Evolutionary conservation across 2,329 filamentous ascomycete species (phyloP), one percentile per base, ranked within the genome.

Genomic region (Blumeria hordei): DNA sequence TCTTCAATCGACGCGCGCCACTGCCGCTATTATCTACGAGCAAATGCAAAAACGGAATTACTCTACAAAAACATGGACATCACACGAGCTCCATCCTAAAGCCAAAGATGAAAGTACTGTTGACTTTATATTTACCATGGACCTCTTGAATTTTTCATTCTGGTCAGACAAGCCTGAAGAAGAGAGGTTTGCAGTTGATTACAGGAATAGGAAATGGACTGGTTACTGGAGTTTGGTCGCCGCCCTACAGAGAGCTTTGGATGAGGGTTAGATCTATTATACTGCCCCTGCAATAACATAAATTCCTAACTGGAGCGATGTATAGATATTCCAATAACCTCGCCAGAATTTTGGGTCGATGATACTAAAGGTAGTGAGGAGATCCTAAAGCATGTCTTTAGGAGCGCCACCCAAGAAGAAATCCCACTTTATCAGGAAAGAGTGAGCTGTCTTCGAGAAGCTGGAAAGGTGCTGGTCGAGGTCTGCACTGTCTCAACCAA

Each of bases 81-180:
- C 83, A 63, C 88, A 96, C 67, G 85, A 92, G 65, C 72, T 98
- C 41, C 92, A 98, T 63, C 92, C 92, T 1, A 84, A 88, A 66
- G 63, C 76, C 44, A 87, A 87, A 64, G 81, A 93, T 64, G 84
- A 86, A 63, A 74, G 69, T 53, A 88, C 87, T 0, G 78, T 94
- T 21, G 82, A 85, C 59, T 96, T 98, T 66, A 90, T 98, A 62
- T 96, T 98, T 66, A 87, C 85, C 18, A 94, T 98, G 87, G 92
- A 98, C 66, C 68, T 98, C 33, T 71, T 98, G 53, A 98, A 98
- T 66, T 98, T 96, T 65, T 93, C 83, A 21, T 98, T 98, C 67
- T 98, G 92, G 92, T 93, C 86, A 12, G 81, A 85, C 54, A 62
- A 59, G 16, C 69, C 73, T 57, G 63, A 67, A 2, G 80, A 84